These are phyloP conservation scores for Ophiostoma pallidulum DNA, from an alignment of 2,329 filamentous ascomycete species.

Conservation along the genomic window DNA sequence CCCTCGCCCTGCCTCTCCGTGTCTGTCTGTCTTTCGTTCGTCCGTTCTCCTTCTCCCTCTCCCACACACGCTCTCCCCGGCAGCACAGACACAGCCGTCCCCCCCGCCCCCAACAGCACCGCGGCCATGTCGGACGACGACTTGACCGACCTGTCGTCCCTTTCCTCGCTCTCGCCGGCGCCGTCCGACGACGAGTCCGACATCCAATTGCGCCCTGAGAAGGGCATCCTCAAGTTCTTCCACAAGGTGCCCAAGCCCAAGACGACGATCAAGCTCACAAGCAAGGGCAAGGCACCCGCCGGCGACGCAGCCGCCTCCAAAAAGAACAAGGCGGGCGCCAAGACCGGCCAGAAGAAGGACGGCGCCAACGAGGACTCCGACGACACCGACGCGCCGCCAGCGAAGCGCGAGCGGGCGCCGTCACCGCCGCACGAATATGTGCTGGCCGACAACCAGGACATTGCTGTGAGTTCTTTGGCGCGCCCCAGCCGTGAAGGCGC, in stretches of 20 bases:
- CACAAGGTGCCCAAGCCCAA: slow-evolving; percentile 42
- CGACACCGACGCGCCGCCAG: slow-evolving; percentile 55
- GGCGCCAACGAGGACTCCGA: slow-evolving; percentile 23
- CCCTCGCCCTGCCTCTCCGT: too few relatives aligned
- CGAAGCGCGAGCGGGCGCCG: slow-evolving; percentile 62
- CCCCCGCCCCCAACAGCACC: too few relatives aligned
- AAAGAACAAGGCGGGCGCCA: not conserved
- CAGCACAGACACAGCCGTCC: too few relatives aligned
- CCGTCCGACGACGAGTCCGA: slow-evolving; percentile 46
- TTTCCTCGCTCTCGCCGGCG: slow-evolving; percentile 39
- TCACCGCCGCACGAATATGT: slow-evolving; percentile 88
- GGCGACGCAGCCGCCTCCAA: slow-evolving; percentile 19
- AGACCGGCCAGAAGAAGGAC: not conserved
- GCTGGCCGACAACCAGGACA: slow-evolving; percentile 81
- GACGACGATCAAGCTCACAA: slow-evolving; percentile 13
- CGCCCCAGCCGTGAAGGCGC: slow-evolving; percentile 7
- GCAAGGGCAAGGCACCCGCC: slow-evolving; percentile 23
- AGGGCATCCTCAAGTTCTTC: slow-evolving; percentile 59
- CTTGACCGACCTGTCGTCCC: slow-evolving; percentile 44
- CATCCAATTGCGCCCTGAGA: slow-evolving; percentile 41
- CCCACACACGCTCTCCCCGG: not conserved
- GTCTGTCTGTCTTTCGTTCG: too few relatives aligned
- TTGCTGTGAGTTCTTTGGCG: slow-evolving; percentile 61
- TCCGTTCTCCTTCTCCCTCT: not conserved
- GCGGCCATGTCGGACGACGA: slow-evolving; percentile 50